These are phyloP conservation scores for Stephania cephalantha DNA, from an alignment of 164 flowering plant species.

Conservation along the genomic window DNA sequence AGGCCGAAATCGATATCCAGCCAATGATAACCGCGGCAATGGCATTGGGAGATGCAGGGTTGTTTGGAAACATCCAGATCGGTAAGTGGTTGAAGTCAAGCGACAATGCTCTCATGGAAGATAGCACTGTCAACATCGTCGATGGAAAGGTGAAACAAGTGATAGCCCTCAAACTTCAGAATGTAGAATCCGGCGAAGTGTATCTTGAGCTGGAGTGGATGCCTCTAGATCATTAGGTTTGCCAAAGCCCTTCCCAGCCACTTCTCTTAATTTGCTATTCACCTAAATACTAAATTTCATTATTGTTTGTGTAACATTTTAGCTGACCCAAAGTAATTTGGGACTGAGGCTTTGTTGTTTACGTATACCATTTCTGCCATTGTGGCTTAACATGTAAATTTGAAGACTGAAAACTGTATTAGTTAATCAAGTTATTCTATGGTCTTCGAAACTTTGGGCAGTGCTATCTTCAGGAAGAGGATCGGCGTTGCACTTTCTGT, in stretches of 20 bases:
- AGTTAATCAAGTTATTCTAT: not conserved
- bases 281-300: not conserved
- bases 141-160: constrained; percentile 83
- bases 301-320: not conserved
- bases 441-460: not conserved
- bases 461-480: not conserved
- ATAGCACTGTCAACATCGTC: constrained; percentile 74
- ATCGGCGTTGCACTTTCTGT: not conserved
- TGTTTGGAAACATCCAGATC: constrained; percentile 88
- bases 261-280: not conserved
- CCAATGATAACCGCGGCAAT: constrained; percentile 84
- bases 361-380: not conserved
- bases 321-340: too few species aligned
- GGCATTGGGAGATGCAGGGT: constrained; percentile 72
- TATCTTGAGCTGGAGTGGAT: constrained; percentile 82
- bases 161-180: constrained; percentile 74
- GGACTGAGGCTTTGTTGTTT: too few species aligned
- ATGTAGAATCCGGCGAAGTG: constrained; percentile 86
- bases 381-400: not conserved
- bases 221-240: constrained; percentile 63
- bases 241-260: not conserved
- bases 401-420: not conserved
- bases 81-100: constrained; percentile 93
- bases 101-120: constrained; percentile 75
- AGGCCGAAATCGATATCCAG: constrained; percentile 87